phyloP scores from a whole-genome alignment of 306 rosid species.

The Cicer arietinum region DNA sequence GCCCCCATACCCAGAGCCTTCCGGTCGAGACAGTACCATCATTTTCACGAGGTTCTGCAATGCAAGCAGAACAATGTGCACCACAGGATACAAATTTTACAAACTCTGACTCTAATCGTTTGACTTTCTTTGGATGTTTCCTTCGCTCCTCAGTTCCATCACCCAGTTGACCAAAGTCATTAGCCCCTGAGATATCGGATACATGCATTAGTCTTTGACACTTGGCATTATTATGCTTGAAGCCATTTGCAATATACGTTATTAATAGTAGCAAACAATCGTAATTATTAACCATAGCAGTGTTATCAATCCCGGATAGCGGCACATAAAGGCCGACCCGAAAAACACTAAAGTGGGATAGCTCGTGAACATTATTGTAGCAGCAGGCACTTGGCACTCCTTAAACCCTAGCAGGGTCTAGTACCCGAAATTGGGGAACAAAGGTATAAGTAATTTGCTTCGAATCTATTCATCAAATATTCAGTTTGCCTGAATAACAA shows the following conservation, averaged over 20 bases:
- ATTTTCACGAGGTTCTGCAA: constrained; percentile 78
- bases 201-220: constrained; percentile 26
- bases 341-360: background rate
- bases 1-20: constrained; percentile 98
- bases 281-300: background rate
- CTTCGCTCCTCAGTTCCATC: constrained; percentile 91
- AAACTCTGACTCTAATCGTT: constrained; percentile 70
- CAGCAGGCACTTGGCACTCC: background rate
- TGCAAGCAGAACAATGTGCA: constrained; percentile 93
- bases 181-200: constrained; percentile 62
- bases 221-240: constrained; percentile 15
- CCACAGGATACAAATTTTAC: constrained; percentile 91
- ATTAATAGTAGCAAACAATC: constrained; percentile 15
- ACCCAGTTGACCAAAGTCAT: constrained; percentile 93
- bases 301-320: background rate
- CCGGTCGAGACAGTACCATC: constrained; percentile 70
- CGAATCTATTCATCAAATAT: background rate
- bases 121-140: constrained; percentile 75
- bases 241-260: constrained; percentile 22
- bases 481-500: constrained; percentile 4
- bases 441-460: constrained; percentile 10
- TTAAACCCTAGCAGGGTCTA: constrained; percentile 9
- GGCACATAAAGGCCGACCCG: background rate
- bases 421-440: constrained; percentile 6
- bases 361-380: background rate